Conservation (phyloP, 805 yeast genomes). For the Yamadazyma insecticola region DNA sequence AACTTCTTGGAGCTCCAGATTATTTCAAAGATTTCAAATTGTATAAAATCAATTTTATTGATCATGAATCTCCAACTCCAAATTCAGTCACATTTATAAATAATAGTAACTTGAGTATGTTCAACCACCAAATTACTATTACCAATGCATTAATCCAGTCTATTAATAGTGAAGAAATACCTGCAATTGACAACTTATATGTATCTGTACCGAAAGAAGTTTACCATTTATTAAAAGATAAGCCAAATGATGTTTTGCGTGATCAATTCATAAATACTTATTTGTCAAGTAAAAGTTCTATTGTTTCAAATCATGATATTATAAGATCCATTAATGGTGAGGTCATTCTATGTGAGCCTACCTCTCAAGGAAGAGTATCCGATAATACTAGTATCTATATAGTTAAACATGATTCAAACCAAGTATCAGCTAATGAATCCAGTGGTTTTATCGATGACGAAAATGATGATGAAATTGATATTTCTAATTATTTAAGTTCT, state of each 20-base stretch:
- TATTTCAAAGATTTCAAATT: slow-evolving; percentile 27
- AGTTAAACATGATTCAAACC: slow-evolving; percentile 27
- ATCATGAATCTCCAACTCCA: slow-evolving; percentile 16
- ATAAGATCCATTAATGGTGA: slow-evolving; percentile 44
- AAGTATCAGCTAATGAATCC: slow-evolving; percentile 5
- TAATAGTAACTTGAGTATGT: slow-evolving; percentile 26
- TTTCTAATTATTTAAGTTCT: slow-evolving; percentile 30
- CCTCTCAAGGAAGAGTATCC: slow-evolving; percentile 58
- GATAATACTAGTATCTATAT: slow-evolving; percentile 50
- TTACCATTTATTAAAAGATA: slow-evolving; percentile 26
- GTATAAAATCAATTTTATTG: slow-evolving; percentile 30
- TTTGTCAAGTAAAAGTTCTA: slow-evolving; percentile 16
- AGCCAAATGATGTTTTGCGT: slow-evolving; percentile 29
- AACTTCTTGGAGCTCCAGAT: slow-evolving; percentile 37
- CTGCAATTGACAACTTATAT: slow-evolving; percentile 40
- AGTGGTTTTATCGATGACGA: slow-evolving; percentile 6
- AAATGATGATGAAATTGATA: slow-evolving; percentile 17
- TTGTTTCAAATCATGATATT: slow-evolving; percentile 39
- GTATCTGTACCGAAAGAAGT: slow-evolving; percentile 43
- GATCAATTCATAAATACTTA: slow-evolving; percentile 25
- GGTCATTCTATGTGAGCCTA: slow-evolving; percentile 66
- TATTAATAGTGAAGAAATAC: slow-evolving; percentile 27
- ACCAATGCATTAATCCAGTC: slow-evolving; percentile 34
- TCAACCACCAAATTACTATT: slow-evolving; percentile 38
- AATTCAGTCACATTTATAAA: slow-evolving; percentile 37